phyloP scores from a whole-genome alignment of 2,329 filamentous ascomycete species.

The Clonostachys rosea region DNA sequence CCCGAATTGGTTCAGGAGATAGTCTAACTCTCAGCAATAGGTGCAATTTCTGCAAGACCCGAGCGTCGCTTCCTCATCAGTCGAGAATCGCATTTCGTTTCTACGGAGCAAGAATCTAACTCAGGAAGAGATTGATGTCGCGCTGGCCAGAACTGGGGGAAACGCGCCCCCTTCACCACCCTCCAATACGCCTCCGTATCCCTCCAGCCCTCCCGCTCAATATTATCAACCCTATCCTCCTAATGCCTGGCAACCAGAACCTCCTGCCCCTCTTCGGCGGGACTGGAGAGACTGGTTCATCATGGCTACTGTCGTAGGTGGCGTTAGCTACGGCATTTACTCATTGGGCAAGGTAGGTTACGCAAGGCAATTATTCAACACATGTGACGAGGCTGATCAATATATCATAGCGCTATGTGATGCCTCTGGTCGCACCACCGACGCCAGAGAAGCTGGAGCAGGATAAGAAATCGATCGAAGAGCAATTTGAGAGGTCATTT shows the following conservation, averaged over 20 bases:
- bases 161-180: slow-evolving; percentile 35
- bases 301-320: slow-evolving; percentile 92
- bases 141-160: slow-evolving; percentile 71
- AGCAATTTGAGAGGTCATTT: slow-evolving; percentile 90
- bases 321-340: slow-evolving; percentile 85
- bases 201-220: slow-evolving; percentile 31
- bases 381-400: neutral
- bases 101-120: slow-evolving; percentile 96
- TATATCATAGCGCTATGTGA: slow-evolving; percentile 71
- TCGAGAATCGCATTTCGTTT: slow-evolving; percentile 90
- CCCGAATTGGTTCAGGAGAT: too few species aligned
- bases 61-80: slow-evolving; percentile 80
- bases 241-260: slow-evolving; percentile 49
- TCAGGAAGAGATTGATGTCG: slow-evolving; percentile 86
- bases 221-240: slow-evolving; percentile 45
- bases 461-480: slow-evolving; percentile 89
- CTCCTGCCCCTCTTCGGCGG: slow-evolving; percentile 63
- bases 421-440: slow-evolving; percentile 85
- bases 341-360: slow-evolving; percentile 71
- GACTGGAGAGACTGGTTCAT: slow-evolving; percentile 99
- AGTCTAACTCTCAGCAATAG: neutral
- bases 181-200: neutral
- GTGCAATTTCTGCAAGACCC: slow-evolving; percentile 83
- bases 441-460: slow-evolving; percentile 91
- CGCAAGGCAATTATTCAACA: neutral